Base-by-base conservation (phyloP, 371 early-diverging fungal species). In the Dinochytrium kinnereticum region DNA sequence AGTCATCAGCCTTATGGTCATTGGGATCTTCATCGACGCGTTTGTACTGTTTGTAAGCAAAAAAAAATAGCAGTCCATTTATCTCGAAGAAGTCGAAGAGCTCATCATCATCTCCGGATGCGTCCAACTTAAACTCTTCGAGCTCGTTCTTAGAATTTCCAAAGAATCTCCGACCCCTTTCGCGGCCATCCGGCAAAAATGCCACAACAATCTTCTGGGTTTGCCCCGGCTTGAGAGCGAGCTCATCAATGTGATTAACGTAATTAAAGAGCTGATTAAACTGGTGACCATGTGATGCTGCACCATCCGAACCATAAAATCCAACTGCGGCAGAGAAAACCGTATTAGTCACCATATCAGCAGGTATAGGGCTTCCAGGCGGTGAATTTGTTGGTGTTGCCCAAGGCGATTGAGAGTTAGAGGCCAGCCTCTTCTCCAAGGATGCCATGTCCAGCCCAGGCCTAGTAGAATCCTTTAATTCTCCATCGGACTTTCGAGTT, bases 241-340 rank as follows among this genome's bases (percentile, higher is more conserved):
- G 77, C 72, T 94, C 88, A 69, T 93, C 91, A 55, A 95, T 89
- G 72, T 92, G 90, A 68, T 93, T 91, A 75, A 96, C 95, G 73
- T 89, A 91, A 72, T 96, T 96, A 80, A 95, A 96, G 0, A 96
- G 85, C 73, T 94, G 92, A 74, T 95, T 96, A 76, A 92, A 93
- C 64, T 93, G 91, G 69, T 88, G 86, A 21, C 86, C 85, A 36
- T 13, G 37, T 33, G 61, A 17, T 30, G 34, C 37, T 2, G 36
- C 7, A 24, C 26, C 36, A 21, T 61, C 61, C 7, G 61, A 61
- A 17, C 37, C 55, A 26, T 53, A 53, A 17, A 74, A 79, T 30
- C 87, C 84, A 7, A 82, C 77, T 13, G 90, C 86, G 0, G 87
- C 84, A 66, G 92, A 78, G n/a, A 81, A 85, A 1, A 88, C 88